Conservation (phyloP, 768 basidiomycete genomes). For the Termitomyces sp. region DNA sequence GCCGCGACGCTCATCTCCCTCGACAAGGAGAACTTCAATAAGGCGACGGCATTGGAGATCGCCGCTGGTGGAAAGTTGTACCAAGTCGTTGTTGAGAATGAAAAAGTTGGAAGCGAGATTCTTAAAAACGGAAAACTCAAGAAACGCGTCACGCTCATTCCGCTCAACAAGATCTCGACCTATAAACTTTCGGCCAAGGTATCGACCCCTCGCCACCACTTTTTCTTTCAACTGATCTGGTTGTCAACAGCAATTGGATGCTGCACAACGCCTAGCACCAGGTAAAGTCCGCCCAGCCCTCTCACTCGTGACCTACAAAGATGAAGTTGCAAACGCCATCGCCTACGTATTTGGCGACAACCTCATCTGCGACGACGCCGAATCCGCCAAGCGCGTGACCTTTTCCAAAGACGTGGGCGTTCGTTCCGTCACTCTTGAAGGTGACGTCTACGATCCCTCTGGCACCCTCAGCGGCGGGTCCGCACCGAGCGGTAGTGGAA, state of each 20-base stretch:
- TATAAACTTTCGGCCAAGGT: slow-evolving; percentile 40
- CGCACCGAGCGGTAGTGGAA: slow-evolving; percentile 68
- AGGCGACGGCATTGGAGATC: slow-evolving; percentile 89
- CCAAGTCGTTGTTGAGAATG: slow-evolving; percentile 92
- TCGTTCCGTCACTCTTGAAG: slow-evolving; percentile 87
- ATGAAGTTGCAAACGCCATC: slow-evolving; percentile 85
- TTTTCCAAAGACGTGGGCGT: slow-evolving; percentile 66
- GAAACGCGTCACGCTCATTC: slow-evolving; percentile 91
- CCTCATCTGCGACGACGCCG: slow-evolving; percentile 85
- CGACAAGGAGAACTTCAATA: slow-evolving; percentile 60
- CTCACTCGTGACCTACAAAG: slow-evolving; percentile 78
- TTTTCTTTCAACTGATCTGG: neutral
- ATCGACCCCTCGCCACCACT: slow-evolving; percentile 18
- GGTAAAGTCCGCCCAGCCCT: slow-evolving; percentile 84
- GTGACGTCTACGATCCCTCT: slow-evolving; percentile 95
- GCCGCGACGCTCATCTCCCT: slow-evolving; percentile 87
- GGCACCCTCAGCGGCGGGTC: slow-evolving; percentile 92
- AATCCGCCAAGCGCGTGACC: slow-evolving; percentile 82
- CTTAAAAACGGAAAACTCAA: slow-evolving; percentile 68
- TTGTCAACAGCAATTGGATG: slow-evolving; percentile 60
- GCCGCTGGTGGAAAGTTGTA: slow-evolving; percentile 86
- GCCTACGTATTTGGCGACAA: slow-evolving; percentile 91
- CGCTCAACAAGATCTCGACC: slow-evolving; percentile 84
- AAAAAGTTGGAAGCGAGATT: slow-evolving; percentile 81
- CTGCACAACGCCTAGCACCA: slow-evolving; percentile 65